Evolutionary conservation across 2,329 filamentous ascomycete genomes (phyloP), one percentile per base, ranked within the genome.

Genomic region (Aspergillus neotritici): DNA sequence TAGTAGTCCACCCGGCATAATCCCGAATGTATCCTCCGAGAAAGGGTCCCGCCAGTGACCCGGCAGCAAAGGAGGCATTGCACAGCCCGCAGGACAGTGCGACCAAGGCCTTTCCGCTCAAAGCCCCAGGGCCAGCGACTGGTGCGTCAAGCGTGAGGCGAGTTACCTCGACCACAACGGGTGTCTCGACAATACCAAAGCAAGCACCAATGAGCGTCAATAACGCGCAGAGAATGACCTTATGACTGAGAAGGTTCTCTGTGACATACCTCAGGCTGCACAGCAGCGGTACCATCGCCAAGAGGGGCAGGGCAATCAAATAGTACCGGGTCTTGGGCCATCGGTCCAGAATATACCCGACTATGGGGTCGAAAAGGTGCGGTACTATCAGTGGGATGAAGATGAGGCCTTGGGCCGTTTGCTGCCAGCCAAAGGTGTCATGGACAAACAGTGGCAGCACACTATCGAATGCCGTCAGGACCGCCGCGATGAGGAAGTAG

Each of bases 151-250:
- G 21, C 21, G 21, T 5, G 1, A 78, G 68, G 32, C 74, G 73
- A 3, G 75, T 74, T 17, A 89, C 80, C 64, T 88, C 86, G 0
- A 83, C 82, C 76, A 87, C 82, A 12, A 86, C 63, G 0, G 83
- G 80, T 0, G 82, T 78, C 82, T 75, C 0, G 76, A 71, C 5
- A 84, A 64, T 0, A 76, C 73, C 4, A 85, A 60, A 1, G 73
- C 73, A 2, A 77, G 51, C 0, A 5, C 85, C 85, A 1, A 82
- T 64, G 0, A 85, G 53, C 0, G 74, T 72, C 1, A 90, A 68
- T 3, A 89, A 65, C 1, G 72, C 78, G 44, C 78, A 82, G 1
- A 89, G 69, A 0, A 88, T 65, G 1, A 84, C 75, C 58, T 87
- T 85, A 50, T 87, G 77, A 2, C 65, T 59, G 5, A 80, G 63